These are phyloP conservation scores for Arctostaphylos glauca DNA, from an alignment of 148 eudicot genomes.

Conservation along the genomic window DNA sequence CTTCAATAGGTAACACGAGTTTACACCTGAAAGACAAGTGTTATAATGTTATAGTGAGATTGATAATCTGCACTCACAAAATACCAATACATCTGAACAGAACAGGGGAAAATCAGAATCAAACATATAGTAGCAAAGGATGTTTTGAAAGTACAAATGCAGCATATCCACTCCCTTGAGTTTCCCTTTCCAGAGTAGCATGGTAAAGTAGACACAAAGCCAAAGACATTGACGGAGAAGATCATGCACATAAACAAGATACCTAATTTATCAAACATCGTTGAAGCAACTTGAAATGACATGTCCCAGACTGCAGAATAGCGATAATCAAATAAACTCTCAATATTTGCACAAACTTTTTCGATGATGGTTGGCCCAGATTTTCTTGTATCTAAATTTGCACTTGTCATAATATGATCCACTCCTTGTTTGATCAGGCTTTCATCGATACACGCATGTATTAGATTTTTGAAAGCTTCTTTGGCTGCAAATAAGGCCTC, in stretches of 20 bases:
- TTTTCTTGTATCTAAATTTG: slow-evolving; percentile 32
- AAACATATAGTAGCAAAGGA: background rate
- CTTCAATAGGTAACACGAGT: slow-evolving; percentile 56
- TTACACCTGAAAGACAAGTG: slow-evolving; percentile 46
- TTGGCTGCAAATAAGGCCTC: slow-evolving; percentile 76
- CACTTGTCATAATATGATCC: slow-evolving; percentile 32
- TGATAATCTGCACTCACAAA: background rate
- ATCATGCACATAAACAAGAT: slow-evolving; percentile 8
- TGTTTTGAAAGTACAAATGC: background rate
- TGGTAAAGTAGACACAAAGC: background rate
- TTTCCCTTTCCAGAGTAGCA: background rate
- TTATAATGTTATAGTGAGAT: background rate
- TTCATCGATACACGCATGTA: slow-evolving; percentile 72
- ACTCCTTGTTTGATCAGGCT: slow-evolving; percentile 66
- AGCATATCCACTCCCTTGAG: background rate
- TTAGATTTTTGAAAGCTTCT: slow-evolving; percentile 71
- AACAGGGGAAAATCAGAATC: background rate
- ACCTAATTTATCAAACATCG: slow-evolving; percentile 93
- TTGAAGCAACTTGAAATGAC: slow-evolving; percentile 75
- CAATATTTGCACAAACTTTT: slow-evolving; percentile 74
- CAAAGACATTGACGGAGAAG: background rate
- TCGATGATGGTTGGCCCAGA: slow-evolving; percentile 68
- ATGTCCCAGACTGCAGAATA: slow-evolving; percentile 70
- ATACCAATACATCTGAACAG: background rate
- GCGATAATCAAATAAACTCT: slow-evolving; percentile 73